These are phyloP conservation scores for Fusarium annulatum DNA, from an alignment of 2,329 filamentous ascomycete species.

Conservation along the genomic window DNA sequence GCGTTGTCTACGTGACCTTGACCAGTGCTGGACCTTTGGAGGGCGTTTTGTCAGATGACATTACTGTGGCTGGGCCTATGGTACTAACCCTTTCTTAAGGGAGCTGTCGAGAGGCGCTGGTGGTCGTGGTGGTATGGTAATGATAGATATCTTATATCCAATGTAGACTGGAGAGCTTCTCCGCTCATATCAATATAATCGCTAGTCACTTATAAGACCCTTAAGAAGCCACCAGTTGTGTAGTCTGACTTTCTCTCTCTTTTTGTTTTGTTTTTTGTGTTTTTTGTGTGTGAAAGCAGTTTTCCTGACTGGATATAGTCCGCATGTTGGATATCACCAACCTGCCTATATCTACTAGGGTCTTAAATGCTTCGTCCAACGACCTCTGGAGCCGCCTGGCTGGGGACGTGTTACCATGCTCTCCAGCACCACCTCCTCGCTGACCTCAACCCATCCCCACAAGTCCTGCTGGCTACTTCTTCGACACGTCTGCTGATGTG, in stretches of 20 bases:
- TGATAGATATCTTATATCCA: slow-evolving; percentile 23
- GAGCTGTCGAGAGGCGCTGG: neutral
- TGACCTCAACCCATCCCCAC: slow-evolving; percentile 32
- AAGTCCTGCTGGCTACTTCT: slow-evolving; percentile 34
- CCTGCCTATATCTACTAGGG: slow-evolving; percentile 17
- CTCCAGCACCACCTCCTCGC: neutral
- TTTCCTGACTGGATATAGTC: slow-evolving; percentile 24
- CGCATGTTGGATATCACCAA: slow-evolving; percentile 10
- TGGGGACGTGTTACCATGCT: slow-evolving; percentile 6
- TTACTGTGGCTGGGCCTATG: slow-evolving; percentile 74
- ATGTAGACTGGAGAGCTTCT: slow-evolving; percentile 14
- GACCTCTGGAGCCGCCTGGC: slow-evolving; percentile 5
- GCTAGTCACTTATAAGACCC: slow-evolving; percentile 9
- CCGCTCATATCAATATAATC: slow-evolving; percentile 25
- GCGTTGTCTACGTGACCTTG: slow-evolving; percentile 75
- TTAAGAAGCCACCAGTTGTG: neutral
- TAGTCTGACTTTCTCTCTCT: neutral
- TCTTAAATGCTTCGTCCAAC: slow-evolving; percentile 12
- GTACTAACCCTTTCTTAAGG: slow-evolving; percentile 61
- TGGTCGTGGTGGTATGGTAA: slow-evolving; percentile 8
- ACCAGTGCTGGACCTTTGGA: slow-evolving; percentile 63
- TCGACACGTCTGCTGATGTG: slow-evolving; percentile 31
- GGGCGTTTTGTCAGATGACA: slow-evolving; percentile 68
- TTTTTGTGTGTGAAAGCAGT: slow-evolving; percentile 7
- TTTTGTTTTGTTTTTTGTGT: neutral